Evolutionary conservation across 306 rosid genomes (phyloP).

Genomic region (Cyamopsis tetragonoloba): DNA sequence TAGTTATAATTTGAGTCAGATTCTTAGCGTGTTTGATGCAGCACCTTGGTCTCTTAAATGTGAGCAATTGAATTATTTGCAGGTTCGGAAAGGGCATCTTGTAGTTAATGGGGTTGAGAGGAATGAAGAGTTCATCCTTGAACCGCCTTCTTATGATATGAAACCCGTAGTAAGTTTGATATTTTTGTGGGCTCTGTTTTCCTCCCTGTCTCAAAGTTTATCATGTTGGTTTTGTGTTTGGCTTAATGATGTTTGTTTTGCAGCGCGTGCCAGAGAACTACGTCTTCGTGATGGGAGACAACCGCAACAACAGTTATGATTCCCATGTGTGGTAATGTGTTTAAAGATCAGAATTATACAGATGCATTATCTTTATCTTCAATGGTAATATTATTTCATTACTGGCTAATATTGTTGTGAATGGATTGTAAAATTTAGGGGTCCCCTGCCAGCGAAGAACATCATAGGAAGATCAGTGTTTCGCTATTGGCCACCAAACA

Average conservation of each 20-base stretch:
- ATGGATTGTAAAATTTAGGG: slow-evolving; percentile 53
- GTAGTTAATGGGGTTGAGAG: slow-evolving; percentile 91
- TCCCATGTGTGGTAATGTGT: slow-evolving; percentile 86
- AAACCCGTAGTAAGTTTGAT: slow-evolving; percentile 63
- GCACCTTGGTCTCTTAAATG: neutral
- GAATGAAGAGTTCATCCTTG: slow-evolving; percentile 70
- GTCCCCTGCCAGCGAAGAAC: slow-evolving; percentile 89
- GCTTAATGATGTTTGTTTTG: slow-evolving; percentile 12
- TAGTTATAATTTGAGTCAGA: neutral
- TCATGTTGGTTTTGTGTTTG: neutral
- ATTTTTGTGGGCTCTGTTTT: neutral
- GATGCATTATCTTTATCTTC: neutral
- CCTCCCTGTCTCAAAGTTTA: neutral
- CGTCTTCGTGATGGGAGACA: slow-evolving; percentile 98
- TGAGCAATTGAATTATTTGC: slow-evolving; percentile 25
- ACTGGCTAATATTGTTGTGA: slow-evolving; percentile 17
- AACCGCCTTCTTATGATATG: slow-evolving; percentile 84
- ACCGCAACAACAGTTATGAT: slow-evolving; percentile 96
- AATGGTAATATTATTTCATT: neutral
- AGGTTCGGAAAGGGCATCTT: slow-evolving; percentile 89
- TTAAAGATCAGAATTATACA: slow-evolving; percentile 2
- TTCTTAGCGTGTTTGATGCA: slow-evolving; percentile 11
- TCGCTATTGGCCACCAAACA: slow-evolving; percentile 93
- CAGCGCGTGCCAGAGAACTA: slow-evolving; percentile 83
- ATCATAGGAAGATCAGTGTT: slow-evolving; percentile 87